Base-by-base conservation (phyloP, 2,329 filamentous ascomycete species). In the Fusarium beomiforme region DNA sequence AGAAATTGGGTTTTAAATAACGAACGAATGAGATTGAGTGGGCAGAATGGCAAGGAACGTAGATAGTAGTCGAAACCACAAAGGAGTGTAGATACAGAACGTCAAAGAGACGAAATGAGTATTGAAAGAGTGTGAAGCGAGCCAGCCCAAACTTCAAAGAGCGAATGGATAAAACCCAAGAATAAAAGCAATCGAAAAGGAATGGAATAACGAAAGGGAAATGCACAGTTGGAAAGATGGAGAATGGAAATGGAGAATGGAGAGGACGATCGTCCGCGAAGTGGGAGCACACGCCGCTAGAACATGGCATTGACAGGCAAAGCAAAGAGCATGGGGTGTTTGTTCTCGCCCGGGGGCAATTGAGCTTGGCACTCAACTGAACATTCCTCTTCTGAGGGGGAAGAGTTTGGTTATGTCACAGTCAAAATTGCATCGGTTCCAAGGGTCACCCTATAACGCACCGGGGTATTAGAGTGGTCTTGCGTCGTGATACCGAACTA, bases 401-500 rank as follows among this genome's bases (percentile, higher is more conserved):
- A 51, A 55, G 41, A 50, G 49, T 58, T 54, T 71, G 42, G 56
- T 49, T 66, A 53, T 72, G 72, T 76, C 65, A 59, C 71, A 75
- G 59, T 47, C 72, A 75, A 76, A 71, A 76, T 76, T 76, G 59
- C 73, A 69, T 65, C 59, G 64, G 75, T 76, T 76, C 75, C 75
- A 76, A 76, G 75, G 75, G 75, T 76, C 75, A 76, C 43, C 50
- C 36, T 59, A 29, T 41, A 65, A 65, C 53, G 62, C 57, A 67
- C 70, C 72, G 66, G 73, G 75, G 62, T 67, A 33, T 37, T 46
- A 60, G 62, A 62, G 55, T 66, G 54, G 63, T 62, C 59, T 70
- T 73, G 70, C 62, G 59, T 69, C 47, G 72, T 68, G 59, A 59
- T 63, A 62, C 64, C 39, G 55, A 41, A 53, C 58, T 56, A 66